Conservation (phyloP, 192 early-diverging fungal species). For the Thamnidium elegans region DNA sequence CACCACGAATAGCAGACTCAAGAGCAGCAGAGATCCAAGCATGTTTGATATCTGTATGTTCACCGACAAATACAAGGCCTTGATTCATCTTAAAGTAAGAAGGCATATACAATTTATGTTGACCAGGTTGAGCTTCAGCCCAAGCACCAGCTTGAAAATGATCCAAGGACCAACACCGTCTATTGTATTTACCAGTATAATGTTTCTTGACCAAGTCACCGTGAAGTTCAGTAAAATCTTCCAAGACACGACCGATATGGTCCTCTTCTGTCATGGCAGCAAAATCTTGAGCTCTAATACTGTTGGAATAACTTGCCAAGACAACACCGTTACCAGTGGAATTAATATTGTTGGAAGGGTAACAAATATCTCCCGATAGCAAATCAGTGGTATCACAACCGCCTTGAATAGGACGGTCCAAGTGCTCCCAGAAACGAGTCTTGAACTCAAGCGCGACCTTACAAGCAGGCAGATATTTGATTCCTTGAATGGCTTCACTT, state of each 20-base stretch:
- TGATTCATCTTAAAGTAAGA: conserved; percentile 14
- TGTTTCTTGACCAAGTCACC: conserved; percentile 17
- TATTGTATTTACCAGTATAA: conserved; percentile 23
- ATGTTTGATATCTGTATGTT: conserved; percentile 34
- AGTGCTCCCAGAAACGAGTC: conserved; percentile 34
- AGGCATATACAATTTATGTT: conserved; percentile 17
- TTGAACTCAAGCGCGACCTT: conserved; percentile 29
- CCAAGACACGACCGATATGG: conserved; percentile 16
- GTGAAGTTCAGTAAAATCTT: conserved; percentile 28
- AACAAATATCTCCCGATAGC: conserved; percentile 1
- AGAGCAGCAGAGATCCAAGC: conserved; percentile 33
- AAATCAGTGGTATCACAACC: conserved; percentile 28
- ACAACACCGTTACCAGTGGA: conserved; percentile 15
- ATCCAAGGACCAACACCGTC: conserved; percentile 28
- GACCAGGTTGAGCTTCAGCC: conserved; percentile 16
- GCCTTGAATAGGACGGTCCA: conserved; percentile 27
- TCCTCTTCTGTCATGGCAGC: conserved; percentile 23
- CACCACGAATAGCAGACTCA: conserved; percentile 28
- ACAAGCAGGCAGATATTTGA: conserved; percentile 13
- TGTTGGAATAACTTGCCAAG: conserved; percentile 25
- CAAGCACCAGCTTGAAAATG: conserved; percentile 16
- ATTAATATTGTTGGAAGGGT: conserved; percentile 25
- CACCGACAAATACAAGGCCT: conserved; percentile 30
- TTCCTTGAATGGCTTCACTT: conserved; percentile 15
- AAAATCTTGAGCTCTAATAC: conserved; percentile 8